phyloP scores from a whole-genome alignment of 768 basidiomycete species.

The Cystofilobasidium capitatum region DNA sequence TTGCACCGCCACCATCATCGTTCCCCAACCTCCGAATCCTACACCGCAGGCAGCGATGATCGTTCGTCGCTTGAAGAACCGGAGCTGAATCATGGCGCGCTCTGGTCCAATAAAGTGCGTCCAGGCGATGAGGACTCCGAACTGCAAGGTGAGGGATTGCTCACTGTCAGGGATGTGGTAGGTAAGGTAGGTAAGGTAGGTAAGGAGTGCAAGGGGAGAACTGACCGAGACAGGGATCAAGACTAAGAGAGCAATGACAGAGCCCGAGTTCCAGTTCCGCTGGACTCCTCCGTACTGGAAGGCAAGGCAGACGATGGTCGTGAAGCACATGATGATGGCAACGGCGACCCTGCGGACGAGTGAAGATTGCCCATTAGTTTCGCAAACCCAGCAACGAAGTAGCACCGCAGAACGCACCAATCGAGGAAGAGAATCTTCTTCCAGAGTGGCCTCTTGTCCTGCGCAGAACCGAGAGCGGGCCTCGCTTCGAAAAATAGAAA shows the following conservation, averaged over 20 bases:
- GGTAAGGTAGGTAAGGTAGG: too few relatives aligned
- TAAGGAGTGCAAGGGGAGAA: too few relatives aligned
- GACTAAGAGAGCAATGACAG: slow-evolving; percentile 21
- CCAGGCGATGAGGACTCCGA: slow-evolving; percentile 14
- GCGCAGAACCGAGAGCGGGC: slow-evolving; percentile 8
- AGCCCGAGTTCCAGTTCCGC: slow-evolving; percentile 6
- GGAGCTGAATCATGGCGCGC: slow-evolving; percentile 18
- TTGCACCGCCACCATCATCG: slow-evolving; percentile 19
- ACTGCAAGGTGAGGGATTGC: too few relatives aligned
- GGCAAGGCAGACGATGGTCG: neutral
- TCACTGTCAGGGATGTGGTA: too few relatives aligned
- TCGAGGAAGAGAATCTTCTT: slow-evolving; percentile 21
- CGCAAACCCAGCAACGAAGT: too few relatives aligned
- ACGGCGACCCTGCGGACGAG: too few relatives aligned
- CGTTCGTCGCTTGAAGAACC: slow-evolving; percentile 5
- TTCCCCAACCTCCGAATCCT: neutral
- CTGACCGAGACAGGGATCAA: slow-evolving; percentile 22
- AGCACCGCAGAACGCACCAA: too few relatives aligned
- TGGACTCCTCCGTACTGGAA: slow-evolving; percentile 13
- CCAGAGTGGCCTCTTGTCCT: neutral
- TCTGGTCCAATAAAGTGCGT: slow-evolving; percentile 10
- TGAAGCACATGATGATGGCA: neutral
- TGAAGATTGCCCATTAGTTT: too few relatives aligned
- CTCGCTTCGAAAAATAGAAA: slow-evolving; percentile 9
- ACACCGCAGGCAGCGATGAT: neutral